These are phyloP conservation scores for Podaxis pistillaris DNA, from an alignment of 768 basidiomycete genomes.

Conservation along the genomic window DNA sequence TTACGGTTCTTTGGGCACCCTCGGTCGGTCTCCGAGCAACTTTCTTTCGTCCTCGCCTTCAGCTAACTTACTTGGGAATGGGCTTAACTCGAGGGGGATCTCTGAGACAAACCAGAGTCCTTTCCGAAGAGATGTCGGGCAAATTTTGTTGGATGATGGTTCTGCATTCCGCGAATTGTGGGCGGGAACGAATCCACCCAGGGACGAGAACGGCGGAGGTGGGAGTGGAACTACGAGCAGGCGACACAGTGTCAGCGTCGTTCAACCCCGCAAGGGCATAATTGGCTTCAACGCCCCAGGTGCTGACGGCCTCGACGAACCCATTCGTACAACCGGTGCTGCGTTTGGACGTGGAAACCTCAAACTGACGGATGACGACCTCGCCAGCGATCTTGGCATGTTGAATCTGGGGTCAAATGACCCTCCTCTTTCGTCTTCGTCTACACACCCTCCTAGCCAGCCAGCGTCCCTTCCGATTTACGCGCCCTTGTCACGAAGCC, in stretches of 20 bases:
- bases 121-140: conserved; percentile 80
- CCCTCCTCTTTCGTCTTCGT: conserved; percentile 34
- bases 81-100: conserved; percentile 24
- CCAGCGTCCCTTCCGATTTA: conserved; percentile 78
- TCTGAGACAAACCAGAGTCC: conserved; percentile 77
- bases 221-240: conserved; percentile 83
- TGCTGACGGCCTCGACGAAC: conserved; percentile 35
- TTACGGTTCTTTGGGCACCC: conserved; percentile 59
- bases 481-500: conserved; percentile 64
- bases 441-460: conserved; percentile 58
- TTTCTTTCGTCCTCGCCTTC: conserved; percentile 48
- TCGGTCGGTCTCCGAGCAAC: conserved; percentile 55
- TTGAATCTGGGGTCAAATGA: conserved; percentile 55
- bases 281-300: conserved; percentile 69
- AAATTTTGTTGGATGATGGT: conserved; percentile 74
- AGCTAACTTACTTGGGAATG: conserved; percentile 44
- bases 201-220: conserved; percentile 58
- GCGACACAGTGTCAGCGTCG: conserved; percentile 80
- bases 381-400: conserved; percentile 66
- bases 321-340: conserved; percentile 29
- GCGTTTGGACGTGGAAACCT: conserved; percentile 54
- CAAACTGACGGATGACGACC: conserved; percentile 76
- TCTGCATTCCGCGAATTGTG: conserved; percentile 73
- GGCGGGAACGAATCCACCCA: conserved; percentile 64
- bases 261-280: conserved; percentile 67